A percentile compares a stretch with the other conserved stretches of the same genome.
phyloP scores from a whole-genome alignment of 192 early-diverging fungal genomes.

The Podila verticillata region DNA sequence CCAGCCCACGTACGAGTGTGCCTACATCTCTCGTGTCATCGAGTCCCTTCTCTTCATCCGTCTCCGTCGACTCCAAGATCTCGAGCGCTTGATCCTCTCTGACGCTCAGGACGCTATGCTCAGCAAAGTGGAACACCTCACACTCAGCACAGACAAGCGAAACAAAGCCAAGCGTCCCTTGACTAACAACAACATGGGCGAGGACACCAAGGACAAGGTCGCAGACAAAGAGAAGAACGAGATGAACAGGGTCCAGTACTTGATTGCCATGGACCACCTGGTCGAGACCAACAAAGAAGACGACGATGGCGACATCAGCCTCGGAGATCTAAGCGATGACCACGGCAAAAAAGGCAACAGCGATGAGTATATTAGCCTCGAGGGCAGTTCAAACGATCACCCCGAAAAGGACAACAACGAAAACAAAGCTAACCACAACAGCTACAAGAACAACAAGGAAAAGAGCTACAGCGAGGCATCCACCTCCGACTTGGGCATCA shows the following conservation, averaged over 20 bases:
- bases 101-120: neutral
- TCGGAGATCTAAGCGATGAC: neutral
- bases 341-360: neutral
- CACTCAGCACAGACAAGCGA: neutral
- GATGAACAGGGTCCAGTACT: neutral
- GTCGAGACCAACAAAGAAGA: neutral
- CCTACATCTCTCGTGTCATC: neutral
- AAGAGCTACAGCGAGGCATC: neutral
- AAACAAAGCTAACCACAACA: neutral
- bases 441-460: neutral
- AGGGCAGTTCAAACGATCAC: neutral
- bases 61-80: neutral
- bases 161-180: neutral
- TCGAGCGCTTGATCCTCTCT: neutral
- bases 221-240: neutral
- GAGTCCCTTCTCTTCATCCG: constrained; percentile 15
- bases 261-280: neutral
- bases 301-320: neutral
- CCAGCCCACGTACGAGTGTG: neutral
- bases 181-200: neutral
- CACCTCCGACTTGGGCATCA: neutral
- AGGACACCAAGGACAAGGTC: neutral
- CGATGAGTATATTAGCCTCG: neutral
- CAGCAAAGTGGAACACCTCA: neutral
- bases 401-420: neutral